Base-by-base conservation (phyloP, 139 green algal genomes). In the Ettlia oleoabundans region DNA sequence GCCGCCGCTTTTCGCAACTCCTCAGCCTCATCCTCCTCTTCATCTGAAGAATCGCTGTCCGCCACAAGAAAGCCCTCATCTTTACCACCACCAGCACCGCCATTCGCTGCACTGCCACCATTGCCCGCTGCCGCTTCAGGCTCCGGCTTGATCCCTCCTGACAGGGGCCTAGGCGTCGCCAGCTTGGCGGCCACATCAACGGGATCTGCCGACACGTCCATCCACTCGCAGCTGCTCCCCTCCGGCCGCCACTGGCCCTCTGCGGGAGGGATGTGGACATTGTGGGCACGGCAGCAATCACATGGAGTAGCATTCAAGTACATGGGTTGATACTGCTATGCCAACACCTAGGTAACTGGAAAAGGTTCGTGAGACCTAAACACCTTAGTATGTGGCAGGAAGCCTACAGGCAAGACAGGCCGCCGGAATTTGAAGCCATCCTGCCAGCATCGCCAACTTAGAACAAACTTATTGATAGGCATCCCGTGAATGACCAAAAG, bases 171-270 rank as follows among this genome's bases (percentile, higher is more conserved):
- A 24, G 22, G 0, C 13, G 70, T 42, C 30, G 73, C 73, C 73
- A 80, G 73, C 8, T 1, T 35, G 33, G 51, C 66, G 2, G 65
- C 35, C 64, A 86, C 76, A 1, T 30, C 33, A 33, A 61, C 66
- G 9, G 68, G 72, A 58, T 88, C 78, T 24, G 81, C 40, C 5
- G 58, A 0, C 40, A 90, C 81, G 78, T 64, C 52, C 1, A 40
- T 21, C 74, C 75, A 88, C 1, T 40, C 61, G 1, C 43, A 52
- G 28, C 52, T 64, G 43, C 33, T 80, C 61, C 86, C 89, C 3
- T 74, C 80, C 2, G 86, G 83, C 42, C 92, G 88, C 92, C 92
- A 96, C 61, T 65, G n/a, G 26, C 79, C 79, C 65, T 84, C 79
- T 30, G 80, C n/a, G n/a, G n/a, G n/a, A n/a, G n/a, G n/a, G n/a